Percentiles rank a stretch among this genome's conserved stretches.
Conservation (phyloP, 306 rosid species). For the Medicago ruthenica region DNA sequence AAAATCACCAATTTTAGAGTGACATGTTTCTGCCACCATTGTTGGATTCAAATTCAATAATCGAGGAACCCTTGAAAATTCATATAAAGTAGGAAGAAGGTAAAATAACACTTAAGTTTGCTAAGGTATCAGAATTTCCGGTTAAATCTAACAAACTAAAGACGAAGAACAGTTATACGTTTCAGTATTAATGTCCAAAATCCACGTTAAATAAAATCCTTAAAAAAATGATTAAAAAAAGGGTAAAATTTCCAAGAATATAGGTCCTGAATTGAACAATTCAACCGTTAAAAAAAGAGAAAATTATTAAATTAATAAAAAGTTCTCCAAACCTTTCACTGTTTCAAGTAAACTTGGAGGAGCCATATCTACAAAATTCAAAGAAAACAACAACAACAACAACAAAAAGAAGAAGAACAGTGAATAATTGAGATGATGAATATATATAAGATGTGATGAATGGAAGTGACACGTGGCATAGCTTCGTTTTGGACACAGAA, state of each 20-base stretch:
- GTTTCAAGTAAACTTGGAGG: constrained; percentile 36
- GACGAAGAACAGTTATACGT: neutral
- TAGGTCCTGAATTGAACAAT: constrained; percentile 29
- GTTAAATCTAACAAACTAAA: constrained; percentile 17
- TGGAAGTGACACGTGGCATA: neutral
- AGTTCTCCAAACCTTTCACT: constrained; percentile 6
- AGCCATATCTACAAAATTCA: constrained; percentile 29
- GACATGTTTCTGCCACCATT: constrained; percentile 48
- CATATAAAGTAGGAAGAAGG: too few species aligned
- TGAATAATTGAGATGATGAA: neutral
- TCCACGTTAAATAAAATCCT: neutral
- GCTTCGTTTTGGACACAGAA: neutral
- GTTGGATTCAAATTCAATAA: constrained; percentile 34
- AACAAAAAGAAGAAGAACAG: too few species aligned
- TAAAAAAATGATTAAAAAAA: neutral
- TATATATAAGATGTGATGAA: neutral
- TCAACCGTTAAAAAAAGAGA: neutral
- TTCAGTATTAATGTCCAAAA: constrained; percentile 6
- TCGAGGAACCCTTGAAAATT: neutral
- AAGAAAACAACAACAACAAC: neutral
- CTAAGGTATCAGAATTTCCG: neutral
- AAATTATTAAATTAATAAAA: neutral
- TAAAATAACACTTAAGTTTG: too few species aligned
- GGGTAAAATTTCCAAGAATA: constrained; percentile 22
- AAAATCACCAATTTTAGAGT: constrained; percentile 32